These are phyloP conservation scores for Protomyces pachydermus DNA, from an alignment of 1,139 yeast species.

Conservation along the genomic window DNA sequence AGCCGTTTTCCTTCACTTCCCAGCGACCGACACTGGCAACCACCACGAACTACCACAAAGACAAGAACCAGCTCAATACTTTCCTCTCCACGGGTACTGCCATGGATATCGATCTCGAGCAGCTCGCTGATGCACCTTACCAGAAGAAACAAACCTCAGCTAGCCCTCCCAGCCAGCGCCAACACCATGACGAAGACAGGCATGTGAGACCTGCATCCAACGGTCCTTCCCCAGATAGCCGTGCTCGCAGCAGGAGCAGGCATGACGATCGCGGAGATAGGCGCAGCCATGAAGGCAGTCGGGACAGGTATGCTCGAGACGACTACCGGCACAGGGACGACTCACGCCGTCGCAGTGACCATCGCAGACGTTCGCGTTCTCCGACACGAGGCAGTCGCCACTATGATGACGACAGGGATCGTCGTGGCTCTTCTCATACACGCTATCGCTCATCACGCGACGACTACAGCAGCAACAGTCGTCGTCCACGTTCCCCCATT, in stretches of 20 bases:
- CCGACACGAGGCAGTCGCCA: conserved; percentile 23
- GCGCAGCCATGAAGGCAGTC: conserved; percentile 19
- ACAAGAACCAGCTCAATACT: not conserved
- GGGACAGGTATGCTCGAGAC: conserved; percentile 18
- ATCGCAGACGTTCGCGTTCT: conserved; percentile 23
- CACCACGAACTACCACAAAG: no score
- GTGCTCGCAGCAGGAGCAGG: conserved; percentile 2
- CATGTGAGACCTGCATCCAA: not conserved
- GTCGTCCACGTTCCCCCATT: conserved; percentile 14
- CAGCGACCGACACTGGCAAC: no score
- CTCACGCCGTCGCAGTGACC: conserved; percentile 4
- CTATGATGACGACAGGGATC: not conserved
- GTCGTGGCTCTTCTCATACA: not conserved
- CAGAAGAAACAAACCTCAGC: conserved; percentile 7
- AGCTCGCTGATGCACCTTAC: conserved; percentile 31
- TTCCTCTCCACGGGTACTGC: not conserved
- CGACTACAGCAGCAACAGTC: not conserved
- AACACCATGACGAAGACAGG: conserved; percentile 4
- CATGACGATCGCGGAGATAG: conserved; percentile 25
- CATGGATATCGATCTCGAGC: conserved; percentile 30
- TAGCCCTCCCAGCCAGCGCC: conserved; percentile 2
- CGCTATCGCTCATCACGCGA: not conserved
- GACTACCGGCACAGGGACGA: conserved; percentile 18
- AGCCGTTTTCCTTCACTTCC: no score
- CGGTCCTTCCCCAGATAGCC: conserved; percentile 10